Percentiles rank a stretch among this genome's conserved stretches.
Conservation (phyloP, 2,329 filamentous ascomycete genomes). For the Exophiala calicioides region DNA sequence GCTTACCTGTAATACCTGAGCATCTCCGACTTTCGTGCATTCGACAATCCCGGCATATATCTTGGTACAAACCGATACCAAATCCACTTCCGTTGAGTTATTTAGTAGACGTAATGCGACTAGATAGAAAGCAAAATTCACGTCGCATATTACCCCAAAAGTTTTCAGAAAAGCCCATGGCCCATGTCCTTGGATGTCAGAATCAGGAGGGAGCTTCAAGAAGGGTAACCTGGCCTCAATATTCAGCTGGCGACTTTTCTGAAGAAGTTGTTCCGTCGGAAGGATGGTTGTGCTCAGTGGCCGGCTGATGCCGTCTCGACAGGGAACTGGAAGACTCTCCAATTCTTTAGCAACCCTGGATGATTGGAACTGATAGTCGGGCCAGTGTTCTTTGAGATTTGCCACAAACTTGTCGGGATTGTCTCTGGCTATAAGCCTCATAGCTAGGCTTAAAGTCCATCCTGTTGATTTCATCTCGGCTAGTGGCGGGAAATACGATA, state of each 20-base stretch:
- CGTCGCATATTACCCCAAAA: constrained; percentile 17
- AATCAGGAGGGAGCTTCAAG: constrained; percentile 14
- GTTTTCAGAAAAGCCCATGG: constrained; percentile 17
- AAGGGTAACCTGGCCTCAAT: constrained; percentile 8
- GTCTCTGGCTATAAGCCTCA: constrained; percentile 13
- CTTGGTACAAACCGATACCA: constrained; percentile 9
- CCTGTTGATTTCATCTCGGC: background rate
- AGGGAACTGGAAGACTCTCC: constrained; percentile 9
- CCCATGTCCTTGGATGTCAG: constrained; percentile 5
- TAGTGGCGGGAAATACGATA: constrained; percentile 12
- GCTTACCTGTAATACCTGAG: constrained; percentile 9
- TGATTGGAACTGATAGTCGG: constrained; percentile 9
- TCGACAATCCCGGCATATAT: constrained; percentile 16
- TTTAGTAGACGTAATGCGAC: constrained; percentile 1
- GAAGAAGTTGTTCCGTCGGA: constrained; percentile 12
- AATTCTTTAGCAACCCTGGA: constrained; percentile 6
- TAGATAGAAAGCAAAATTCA: constrained; percentile 11
- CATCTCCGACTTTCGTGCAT: constrained; percentile 8
- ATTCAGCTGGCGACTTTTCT: background rate
- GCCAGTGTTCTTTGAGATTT: constrained; percentile 16
- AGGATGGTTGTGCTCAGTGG: constrained; percentile 11
- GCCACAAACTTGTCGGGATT: constrained; percentile 17
- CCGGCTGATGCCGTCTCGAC: constrained; percentile 3
- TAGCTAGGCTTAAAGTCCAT: constrained; percentile 2
- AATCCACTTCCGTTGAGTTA: background rate